These are phyloP conservation scores for Beauveria australis DNA, from an alignment of 2,329 filamentous ascomycete species.

Conservation along the genomic window DNA sequence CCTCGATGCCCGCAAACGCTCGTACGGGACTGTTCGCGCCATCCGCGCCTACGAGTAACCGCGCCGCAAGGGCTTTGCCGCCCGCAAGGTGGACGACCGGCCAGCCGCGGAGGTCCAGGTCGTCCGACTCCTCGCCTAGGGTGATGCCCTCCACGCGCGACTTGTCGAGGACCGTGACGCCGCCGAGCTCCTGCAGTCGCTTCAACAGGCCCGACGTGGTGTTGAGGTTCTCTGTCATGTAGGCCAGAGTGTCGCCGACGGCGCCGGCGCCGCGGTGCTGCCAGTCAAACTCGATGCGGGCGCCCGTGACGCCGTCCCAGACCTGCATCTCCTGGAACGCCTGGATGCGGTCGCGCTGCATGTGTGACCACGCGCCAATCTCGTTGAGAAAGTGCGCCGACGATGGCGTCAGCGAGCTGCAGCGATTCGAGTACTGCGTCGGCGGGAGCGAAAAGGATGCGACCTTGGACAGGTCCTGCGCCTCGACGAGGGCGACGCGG, in stretches of 20 bases:
- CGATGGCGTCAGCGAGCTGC: constrained; percentile 85
- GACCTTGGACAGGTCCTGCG: constrained; percentile 69
- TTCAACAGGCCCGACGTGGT: constrained; percentile 70
- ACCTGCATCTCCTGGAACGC: constrained; percentile 95
- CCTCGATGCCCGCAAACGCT: constrained; percentile 76
- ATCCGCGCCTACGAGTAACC: constrained; percentile 85
- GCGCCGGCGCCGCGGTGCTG: constrained; percentile 27
- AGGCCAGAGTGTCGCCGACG: constrained; percentile 63
- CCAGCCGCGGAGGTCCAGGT: constrained; percentile 76
- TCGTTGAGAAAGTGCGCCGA: constrained; percentile 75
- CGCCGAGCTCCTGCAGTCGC: constrained; percentile 60
- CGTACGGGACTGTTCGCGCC: constrained; percentile 92
- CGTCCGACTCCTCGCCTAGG: constrained; percentile 60
- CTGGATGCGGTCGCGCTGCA: constrained; percentile 67
- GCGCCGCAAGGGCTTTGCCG: constrained; percentile 62
- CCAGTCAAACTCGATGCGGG: constrained; percentile 85
- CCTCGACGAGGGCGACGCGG: constrained; percentile 82
- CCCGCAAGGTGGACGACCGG: constrained; percentile 69
- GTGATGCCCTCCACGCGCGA: constrained; percentile 73
- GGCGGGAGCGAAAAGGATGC: constrained; percentile 58
- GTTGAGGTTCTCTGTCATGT: constrained; percentile 95
- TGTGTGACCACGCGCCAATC: constrained; percentile 78
- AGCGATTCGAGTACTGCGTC: constrained; percentile 80
- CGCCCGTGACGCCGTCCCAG: constrained; percentile 88
- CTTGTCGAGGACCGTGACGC: constrained; percentile 64